Base-by-base conservation (phyloP, 1,139 yeast species). In the Yamadazyma jaroonii region DNA sequence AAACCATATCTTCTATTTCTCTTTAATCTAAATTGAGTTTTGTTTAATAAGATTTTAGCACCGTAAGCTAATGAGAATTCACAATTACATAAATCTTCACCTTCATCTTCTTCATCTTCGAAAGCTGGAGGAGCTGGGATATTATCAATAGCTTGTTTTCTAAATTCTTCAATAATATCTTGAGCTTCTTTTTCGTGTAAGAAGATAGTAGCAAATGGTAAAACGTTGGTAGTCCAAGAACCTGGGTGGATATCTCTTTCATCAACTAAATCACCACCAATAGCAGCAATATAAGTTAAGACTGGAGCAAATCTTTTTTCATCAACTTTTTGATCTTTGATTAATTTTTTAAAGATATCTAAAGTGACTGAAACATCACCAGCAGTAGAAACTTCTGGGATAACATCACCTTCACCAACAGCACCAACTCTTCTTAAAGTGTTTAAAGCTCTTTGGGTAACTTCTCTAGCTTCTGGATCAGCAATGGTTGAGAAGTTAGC, bases 71-170 rank as follows among this genome's bases (percentile, higher is more conserved):
- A 82, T 49, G 98, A 92, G 88, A 92, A 92, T 82, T 92, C 97
- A 84, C 97, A 90, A 95, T 92, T 92, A 84, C 98, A 92, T 67
- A 92, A 81, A 67, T 92, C 98, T 79, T 92, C 98, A 77, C 98
- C 98, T 66, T 92, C 98, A 65, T 92, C 98, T 70, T 92, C 98
- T 79, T 92, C 98, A 68, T 92, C 97, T 69, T 87, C 97, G 69
- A 89, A 89, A 61, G 83, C 72, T 61, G 96, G 95, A 61, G 95
- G 95, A 62, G 81, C 84, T 64, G 97, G 97, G 58, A 90, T 92
- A 88, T 92, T 90, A 77, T 90, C 96, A 65, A 92, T 84, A 54
- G 97, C 90, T 77, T 84, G 77, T 81, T 82, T 84, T 80, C 98
- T 88, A 84, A 82, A 88, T 68, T 84, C 88, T 73, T 89, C 96